Evolutionary conservation across 2,329 filamentous ascomycete genomes (phyloP), one percentile per base, ranked within the genome.

Genomic region (Ramularia collo-cygni): DNA sequence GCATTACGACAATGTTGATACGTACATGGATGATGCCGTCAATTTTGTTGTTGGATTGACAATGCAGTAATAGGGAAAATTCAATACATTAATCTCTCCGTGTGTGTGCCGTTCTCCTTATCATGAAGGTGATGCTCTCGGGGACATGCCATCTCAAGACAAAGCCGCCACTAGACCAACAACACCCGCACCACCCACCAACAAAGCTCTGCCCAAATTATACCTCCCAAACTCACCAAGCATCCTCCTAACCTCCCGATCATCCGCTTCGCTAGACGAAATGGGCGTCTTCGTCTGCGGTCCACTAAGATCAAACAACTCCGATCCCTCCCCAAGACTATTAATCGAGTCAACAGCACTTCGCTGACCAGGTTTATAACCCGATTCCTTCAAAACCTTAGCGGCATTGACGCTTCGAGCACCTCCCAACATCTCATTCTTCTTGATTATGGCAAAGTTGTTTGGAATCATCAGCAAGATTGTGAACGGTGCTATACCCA

Each of bases 211-310:
- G 4, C 51, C 35, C 14, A 43, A 14, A 46, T 58, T 58, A 35
- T 55, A 43, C 39, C 35, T 42, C 4, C 42, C 50, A 35, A 53
- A 64, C 18, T 51, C 51, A 4, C 39, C 58, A 41, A 65, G 57
- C 27, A 60, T 57, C 13, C 56, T 56, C 54, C 64, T 60, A 54
- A 65, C 65, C 12, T 57, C 50, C 36, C 56, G 48, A 33, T 64
- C 56, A 8, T 64, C 64, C 36, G 65, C 63, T 41, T 64, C 48
- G 1, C 58, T 53, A 6, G 59, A 60, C n/a, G 58, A 58, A 35
- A 62, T 56, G 12, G 42, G 58, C 6, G 56, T 62, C 40, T 57
- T 51, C 13, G 53, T 53, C 30, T 58, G 46, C 28, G 53, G 52
- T 9, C 38, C 46, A 35, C 48, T 56, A 28, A 54, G 10, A 42